Percentiles rank a stretch among this genome's conserved stretches.
These are phyloP conservation scores for Brettanomyces anomalus DNA, from an alignment of 805 yeast genomes.

Conservation along the genomic window DNA sequence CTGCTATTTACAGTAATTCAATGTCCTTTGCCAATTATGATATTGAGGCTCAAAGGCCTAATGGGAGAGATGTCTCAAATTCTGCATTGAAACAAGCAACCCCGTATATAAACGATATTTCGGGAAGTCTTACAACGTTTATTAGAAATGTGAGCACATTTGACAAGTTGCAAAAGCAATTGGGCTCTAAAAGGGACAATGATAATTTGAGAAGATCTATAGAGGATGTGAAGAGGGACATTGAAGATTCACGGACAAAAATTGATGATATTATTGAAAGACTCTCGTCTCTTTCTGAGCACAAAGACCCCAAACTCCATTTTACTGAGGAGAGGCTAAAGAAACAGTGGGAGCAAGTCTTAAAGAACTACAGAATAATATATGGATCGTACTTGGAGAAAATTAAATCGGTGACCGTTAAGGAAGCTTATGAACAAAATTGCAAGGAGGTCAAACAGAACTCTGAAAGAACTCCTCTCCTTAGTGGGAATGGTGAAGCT, in stretches of 20 bases:
- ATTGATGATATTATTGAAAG: slow-evolving; percentile 5
- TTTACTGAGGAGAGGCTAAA: slow-evolving; percentile 44
- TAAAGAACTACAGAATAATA: slow-evolving; percentile 33
- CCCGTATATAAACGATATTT: slow-evolving; percentile 10
- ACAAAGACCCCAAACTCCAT: slow-evolving; percentile 8
- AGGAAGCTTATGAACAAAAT: slow-evolving; percentile 19
- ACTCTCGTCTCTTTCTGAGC: neutral
- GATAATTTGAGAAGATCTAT: slow-evolving; percentile 26
- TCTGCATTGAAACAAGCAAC: slow-evolving; percentile 1
- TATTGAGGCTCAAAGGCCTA: slow-evolving; percentile 35
- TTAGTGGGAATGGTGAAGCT: neutral
- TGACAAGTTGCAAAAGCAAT: slow-evolving; percentile 37
- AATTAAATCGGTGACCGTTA: slow-evolving; percentile 30
- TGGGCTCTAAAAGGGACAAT: slow-evolving; percentile 47
- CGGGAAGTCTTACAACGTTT: slow-evolving; percentile 14
- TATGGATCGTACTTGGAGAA: slow-evolving; percentile 42
- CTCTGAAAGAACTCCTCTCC: neutral
- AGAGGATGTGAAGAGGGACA: slow-evolving; percentile 14
- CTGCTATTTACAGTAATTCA: too few relatives aligned
- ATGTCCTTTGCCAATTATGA: slow-evolving; percentile 52
- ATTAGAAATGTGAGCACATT: slow-evolving; percentile 39
- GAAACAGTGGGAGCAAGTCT: slow-evolving; percentile 47
- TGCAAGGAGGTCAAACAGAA: slow-evolving; percentile 2
- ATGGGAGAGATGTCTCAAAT: slow-evolving; percentile 1
- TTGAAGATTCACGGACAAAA: slow-evolving; percentile 11